These are phyloP conservation scores for Chytridium lagenaria DNA, from an alignment of 371 early-diverging fungal species.

Conservation along the genomic window DNA sequence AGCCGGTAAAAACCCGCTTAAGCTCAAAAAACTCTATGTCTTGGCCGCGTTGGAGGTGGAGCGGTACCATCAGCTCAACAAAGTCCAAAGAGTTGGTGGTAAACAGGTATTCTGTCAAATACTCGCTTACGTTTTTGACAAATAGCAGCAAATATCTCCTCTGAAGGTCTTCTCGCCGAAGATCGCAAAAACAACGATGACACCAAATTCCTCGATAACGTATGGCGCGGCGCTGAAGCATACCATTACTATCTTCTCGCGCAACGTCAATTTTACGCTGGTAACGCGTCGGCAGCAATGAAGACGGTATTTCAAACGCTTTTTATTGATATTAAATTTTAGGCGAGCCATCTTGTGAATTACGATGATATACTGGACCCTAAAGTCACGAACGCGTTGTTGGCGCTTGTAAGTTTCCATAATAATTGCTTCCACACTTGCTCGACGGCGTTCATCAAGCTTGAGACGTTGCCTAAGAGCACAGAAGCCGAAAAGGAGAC, in stretches of 20 bases:
- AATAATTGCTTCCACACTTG: constrained; percentile 51
- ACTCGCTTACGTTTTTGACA: background rate
- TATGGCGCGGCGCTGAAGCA: constrained; percentile 64
- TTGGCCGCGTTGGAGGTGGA: constrained; percentile 64
- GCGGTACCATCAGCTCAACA: constrained; percentile 50
- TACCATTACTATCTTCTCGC: constrained; percentile 61
- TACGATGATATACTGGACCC: constrained; percentile 58
- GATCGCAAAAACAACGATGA: constrained; percentile 45
- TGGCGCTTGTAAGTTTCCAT: constrained; percentile 54
- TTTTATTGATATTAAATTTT: constrained; percentile 4
- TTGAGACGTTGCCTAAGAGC: constrained; percentile 46
- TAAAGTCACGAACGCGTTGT: constrained; percentile 45
- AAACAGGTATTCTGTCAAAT: background rate
- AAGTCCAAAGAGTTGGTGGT: constrained; percentile 26
- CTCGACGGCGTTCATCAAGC: constrained; percentile 57
- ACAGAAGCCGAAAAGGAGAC: constrained; percentile 39
- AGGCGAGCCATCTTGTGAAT: constrained; percentile 53
- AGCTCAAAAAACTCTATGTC: constrained; percentile 60
- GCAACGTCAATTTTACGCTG: constrained; percentile 59
- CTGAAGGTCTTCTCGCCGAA: constrained; percentile 55
- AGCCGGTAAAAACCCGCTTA: constrained; percentile 43
- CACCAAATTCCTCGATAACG: constrained; percentile 51
- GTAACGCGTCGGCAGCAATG: constrained; percentile 51
- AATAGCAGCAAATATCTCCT: constrained; percentile 42
- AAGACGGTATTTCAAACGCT: constrained; percentile 45